Base-by-base conservation (phyloP, 139 green algal species). In the Chlamydomonas incerta region DNA sequence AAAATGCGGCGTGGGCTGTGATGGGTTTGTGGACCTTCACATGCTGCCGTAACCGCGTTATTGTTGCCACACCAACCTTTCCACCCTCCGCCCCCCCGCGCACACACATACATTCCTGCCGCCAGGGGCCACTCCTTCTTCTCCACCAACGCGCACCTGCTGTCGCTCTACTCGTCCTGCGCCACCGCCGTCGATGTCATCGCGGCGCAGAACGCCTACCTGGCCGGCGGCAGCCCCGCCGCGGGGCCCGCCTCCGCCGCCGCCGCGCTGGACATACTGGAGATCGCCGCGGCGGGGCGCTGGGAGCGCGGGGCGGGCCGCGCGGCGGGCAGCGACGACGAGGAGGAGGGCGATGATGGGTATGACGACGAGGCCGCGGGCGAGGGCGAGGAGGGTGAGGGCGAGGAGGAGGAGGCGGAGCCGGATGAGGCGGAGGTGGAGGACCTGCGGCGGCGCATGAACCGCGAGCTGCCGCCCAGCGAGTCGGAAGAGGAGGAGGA, bases 111-210 rank as follows among this genome's bases (percentile, higher is more conserved):
- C 55, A 62, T 13, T 62, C 55, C 55, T 10, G 18, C 55, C 55
- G 55, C 55, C 90, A 96, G 96, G 96, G 97, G 97, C 33, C 96
- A 98, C 90, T 92, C 90, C 73, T 99, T 99, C 91, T 90, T 98
- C 70, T 93, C 91, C 26, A 83, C 97, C 14, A 99, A 99, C 89
- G 86, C 87, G 37, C 94, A 96, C 34, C 87, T 99, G 58, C 92
- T 99, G 75, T 93, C 96, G 5, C 65, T 69, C 0, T 99, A 99
- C 77, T 91, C 93, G 10, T 82, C 68, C 13, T 99, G 96, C 84
- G 65, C 69, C 18, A 97, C 93, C 3, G 93, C 93, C 0, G 87
- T 67, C 14, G 94, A 98, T 20, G 93, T 99, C 24, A 97, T 99
- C 37, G 86, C 76, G 23, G 92, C 93, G 33, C 97, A 99, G 90